A percentile compares a stretch with the other conserved stretches of the same genome.
Conservation (phyloP, 1,284 basidiomycete genomes). For the Dichomitus squalens region DNA sequence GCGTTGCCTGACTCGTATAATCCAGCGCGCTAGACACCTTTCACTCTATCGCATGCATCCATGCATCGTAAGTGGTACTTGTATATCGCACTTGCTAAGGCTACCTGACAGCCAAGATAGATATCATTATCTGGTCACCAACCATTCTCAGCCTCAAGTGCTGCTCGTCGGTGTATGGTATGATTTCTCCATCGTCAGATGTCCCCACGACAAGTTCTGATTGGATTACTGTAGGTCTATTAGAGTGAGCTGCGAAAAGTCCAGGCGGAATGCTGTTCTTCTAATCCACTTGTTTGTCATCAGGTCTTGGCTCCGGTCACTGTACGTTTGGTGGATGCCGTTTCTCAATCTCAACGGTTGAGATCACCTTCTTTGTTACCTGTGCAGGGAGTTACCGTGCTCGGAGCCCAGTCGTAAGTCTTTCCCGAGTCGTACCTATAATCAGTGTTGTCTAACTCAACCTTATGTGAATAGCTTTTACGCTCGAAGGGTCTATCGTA, state of each 20-base stretch:
- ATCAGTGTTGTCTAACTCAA: too few relatives aligned
- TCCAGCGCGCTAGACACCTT: conserved; percentile 3
- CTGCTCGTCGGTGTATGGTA: conserved; percentile 15
- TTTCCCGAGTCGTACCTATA: too few relatives aligned
- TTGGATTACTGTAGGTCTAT: background rate
- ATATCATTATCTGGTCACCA: conserved; percentile 18
- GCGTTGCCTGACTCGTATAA: background rate
- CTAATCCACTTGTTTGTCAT: too few relatives aligned
- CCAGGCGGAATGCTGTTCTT: too few relatives aligned
- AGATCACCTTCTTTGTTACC: background rate
- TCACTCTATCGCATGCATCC: background rate
- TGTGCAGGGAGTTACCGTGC: background rate
- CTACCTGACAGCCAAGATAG: background rate
- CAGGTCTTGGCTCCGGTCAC: too few relatives aligned
- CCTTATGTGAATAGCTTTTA: background rate
- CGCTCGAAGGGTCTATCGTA: background rate
- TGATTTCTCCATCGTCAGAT: too few relatives aligned
- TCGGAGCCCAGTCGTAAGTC: background rate
- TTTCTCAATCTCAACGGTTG: background rate
- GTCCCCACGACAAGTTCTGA: background rate
- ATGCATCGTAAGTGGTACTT: background rate
- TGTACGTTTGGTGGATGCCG: background rate
- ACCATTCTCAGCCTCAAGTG: conserved; percentile 9
- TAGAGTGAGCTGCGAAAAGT: background rate
- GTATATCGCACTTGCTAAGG: background rate